Evolutionary conservation across 2,329 filamentous ascomycete species (phyloP).

Genomic region (Teratosphaeria viscida): DNA sequence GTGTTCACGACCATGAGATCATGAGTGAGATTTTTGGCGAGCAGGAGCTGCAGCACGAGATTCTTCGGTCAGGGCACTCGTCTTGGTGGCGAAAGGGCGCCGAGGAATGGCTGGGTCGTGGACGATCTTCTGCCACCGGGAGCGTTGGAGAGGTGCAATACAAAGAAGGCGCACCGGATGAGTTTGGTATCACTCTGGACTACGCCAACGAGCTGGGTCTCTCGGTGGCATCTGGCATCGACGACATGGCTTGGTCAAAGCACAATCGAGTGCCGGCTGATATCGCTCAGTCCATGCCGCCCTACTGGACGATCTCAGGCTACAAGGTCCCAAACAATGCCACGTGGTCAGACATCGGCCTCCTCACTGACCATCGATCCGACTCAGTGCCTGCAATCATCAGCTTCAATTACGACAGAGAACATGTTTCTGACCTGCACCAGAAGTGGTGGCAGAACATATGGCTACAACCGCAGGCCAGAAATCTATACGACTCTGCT

Average conservation of each 20-base stretch:
- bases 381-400: neutral
- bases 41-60: constrained; percentile 22
- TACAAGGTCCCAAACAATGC: neutral
- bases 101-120: neutral
- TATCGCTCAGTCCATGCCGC: neutral
- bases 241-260: neutral
- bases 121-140: neutral
- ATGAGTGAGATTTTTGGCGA: constrained; percentile 20
- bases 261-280: neutral
- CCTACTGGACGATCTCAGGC: neutral
- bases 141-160: constrained; percentile 6
- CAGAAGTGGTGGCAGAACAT: neutral
- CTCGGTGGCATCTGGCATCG: neutral
- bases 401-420: neutral
- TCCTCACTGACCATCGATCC: neutral
- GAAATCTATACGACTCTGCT: neutral
- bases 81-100: neutral
- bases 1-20: constrained; percentile 16
- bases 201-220: constrained; percentile 11
- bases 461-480: neutral
- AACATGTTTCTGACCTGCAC: neutral
- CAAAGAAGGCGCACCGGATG: constrained; percentile 9
- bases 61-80: constrained; percentile 15
- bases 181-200: constrained; percentile 12
- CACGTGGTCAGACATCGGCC: neutral